These are phyloP conservation scores for Dalbergia oliveri DNA, from an alignment of 306 rosid species.

Conservation along the genomic window DNA sequence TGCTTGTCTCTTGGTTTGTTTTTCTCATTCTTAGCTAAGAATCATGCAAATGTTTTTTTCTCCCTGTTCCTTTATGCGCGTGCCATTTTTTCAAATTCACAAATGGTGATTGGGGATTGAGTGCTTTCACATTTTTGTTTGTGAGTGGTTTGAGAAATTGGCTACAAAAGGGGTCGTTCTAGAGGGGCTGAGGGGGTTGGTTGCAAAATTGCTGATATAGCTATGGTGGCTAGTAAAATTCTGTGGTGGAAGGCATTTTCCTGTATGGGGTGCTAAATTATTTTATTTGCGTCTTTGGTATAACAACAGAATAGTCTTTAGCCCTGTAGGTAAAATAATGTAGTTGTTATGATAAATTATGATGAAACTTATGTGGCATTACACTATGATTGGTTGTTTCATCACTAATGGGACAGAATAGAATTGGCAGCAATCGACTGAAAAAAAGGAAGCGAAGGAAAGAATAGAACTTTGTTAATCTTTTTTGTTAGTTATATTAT, in stretches of 20 bases:
- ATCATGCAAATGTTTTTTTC: neutral
- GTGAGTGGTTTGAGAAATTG: slow-evolving; percentile 26
- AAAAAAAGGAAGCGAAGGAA: neutral
- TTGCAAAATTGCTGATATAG: slow-evolving; percentile 19
- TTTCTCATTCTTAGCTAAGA: slow-evolving; percentile 3
- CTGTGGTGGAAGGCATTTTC: slow-evolving; percentile 29
- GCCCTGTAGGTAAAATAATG: neutral
- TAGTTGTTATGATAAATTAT: neutral
- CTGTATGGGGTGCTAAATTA: neutral
- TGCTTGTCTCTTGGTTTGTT: slow-evolving; percentile 10
- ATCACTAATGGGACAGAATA: no score
- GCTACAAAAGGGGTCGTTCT: neutral
- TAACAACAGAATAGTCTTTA: slow-evolving; percentile 33
- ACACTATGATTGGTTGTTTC: no score
- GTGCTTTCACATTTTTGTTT: slow-evolving; percentile 8
- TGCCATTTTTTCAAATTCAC: neutral
- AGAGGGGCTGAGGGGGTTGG: slow-evolving; percentile 10
- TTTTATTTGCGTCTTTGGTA: slow-evolving; percentile 37
- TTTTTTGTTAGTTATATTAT: no score
- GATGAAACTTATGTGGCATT: neutral
- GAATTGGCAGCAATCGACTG: neutral
- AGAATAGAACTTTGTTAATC: no score
- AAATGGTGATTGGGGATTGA: neutral
- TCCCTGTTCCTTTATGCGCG: neutral
- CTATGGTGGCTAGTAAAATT: slow-evolving; percentile 4